These are phyloP conservation scores for Alternaria infectoria DNA, from an alignment of 2,329 filamentous ascomycete species.

Conservation along the genomic window DNA sequence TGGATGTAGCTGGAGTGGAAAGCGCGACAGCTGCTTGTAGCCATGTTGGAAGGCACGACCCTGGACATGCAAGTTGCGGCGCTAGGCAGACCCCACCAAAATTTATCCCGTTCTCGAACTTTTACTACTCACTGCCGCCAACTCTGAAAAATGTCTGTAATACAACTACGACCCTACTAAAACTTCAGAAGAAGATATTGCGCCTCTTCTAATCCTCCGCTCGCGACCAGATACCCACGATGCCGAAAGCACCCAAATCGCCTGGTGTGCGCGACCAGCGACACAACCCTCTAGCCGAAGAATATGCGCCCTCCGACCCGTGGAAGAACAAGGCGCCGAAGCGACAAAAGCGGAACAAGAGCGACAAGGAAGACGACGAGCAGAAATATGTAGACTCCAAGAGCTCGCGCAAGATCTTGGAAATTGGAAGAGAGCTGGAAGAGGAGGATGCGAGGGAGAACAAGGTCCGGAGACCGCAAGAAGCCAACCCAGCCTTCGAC, in stretches of 20 bases:
- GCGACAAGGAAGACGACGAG: conserved; percentile 62
- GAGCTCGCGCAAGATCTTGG: conserved; percentile 85
- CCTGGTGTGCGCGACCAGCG: conserved; percentile 66
- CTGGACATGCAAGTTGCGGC: conserved; percentile 16
- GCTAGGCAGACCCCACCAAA: conserved; percentile 24
- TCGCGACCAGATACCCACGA: conserved; percentile 45
- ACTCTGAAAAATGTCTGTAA: background rate
- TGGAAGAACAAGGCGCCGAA: conserved; percentile 73
- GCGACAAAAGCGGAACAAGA: conserved; percentile 63
- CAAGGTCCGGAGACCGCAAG: conserved; percentile 49
- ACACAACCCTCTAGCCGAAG: conserved; percentile 91
- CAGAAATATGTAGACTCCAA: conserved; percentile 85
- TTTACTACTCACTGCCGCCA: conserved; percentile 10
- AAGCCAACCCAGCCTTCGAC: conserved; percentile 71
- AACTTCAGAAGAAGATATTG: background rate
- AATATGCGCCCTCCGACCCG: conserved; percentile 74
- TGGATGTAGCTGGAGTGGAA: conserved; percentile 1
- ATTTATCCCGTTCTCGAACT: conserved; percentile 14
- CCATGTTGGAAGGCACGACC: conserved; percentile 9
- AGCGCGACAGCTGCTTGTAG: conserved; percentile 6
- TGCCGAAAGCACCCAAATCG: conserved; percentile 77
- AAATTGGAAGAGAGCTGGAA: conserved; percentile 85
- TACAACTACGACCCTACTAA: background rate
- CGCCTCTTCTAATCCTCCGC: background rate
- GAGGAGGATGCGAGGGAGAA: conserved; percentile 75